Conservation (phyloP, 2,329 filamentous ascomycete genomes). For the Neodidymelliopsis sp. region DNA sequence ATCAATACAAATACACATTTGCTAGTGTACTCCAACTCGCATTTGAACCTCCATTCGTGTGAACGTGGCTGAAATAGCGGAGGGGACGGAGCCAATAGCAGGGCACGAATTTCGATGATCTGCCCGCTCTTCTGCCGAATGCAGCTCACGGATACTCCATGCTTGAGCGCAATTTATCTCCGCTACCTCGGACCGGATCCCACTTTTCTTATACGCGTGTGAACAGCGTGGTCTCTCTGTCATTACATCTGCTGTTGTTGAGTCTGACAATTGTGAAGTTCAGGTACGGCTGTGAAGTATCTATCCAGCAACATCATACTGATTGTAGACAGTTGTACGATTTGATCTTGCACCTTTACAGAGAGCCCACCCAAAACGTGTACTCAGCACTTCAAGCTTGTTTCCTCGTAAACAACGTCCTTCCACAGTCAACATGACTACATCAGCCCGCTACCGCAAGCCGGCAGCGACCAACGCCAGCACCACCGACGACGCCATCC, state of each 20-base stretch:
- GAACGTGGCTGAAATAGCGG: constrained; percentile 9
- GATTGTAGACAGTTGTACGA: too few species aligned
- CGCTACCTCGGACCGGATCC: constrained; percentile 19
- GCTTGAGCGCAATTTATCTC: constrained; percentile 19
- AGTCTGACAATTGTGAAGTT: too few species aligned
- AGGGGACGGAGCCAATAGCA: constrained; percentile 3
- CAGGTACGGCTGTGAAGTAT: too few species aligned
- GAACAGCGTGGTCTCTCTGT: constrained; percentile 11
- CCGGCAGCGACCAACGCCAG: constrained; percentile 20
- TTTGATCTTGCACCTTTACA: too few species aligned
- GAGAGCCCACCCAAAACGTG: too few species aligned
- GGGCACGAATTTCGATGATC: constrained; percentile 7
- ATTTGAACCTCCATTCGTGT: constrained; percentile 11
- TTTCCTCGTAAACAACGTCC: background rate
- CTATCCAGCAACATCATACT: too few species aligned
- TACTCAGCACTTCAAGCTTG: too few species aligned
- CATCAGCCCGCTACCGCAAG: constrained; percentile 33
- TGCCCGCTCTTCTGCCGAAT: constrained; percentile 13
- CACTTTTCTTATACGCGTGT: constrained; percentile 6
- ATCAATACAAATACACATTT: constrained; percentile 1
- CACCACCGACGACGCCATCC: constrained; percentile 3
- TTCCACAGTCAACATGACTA: constrained; percentile 20
- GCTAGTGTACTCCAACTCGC: background rate
- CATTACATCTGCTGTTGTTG: too few species aligned
- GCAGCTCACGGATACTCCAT: constrained; percentile 16